phyloP scores from a whole-genome alignment of 257 asterid genomes.

The Jasminum sambac region DNA sequence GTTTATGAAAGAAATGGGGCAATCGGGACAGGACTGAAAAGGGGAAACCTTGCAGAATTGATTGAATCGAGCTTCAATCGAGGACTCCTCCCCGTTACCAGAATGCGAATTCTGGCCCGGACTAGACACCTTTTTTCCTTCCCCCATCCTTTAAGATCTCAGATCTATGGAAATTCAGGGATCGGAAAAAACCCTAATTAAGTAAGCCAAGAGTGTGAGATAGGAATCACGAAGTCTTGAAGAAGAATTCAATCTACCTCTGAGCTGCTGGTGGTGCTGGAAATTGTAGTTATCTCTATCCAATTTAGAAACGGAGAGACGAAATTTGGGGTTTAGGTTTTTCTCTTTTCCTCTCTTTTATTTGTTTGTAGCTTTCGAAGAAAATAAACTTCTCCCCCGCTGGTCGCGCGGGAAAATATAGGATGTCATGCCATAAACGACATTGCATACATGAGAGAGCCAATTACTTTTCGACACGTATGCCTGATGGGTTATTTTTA shows the following conservation, averaged over 20 bases:
- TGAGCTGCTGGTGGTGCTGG: slow-evolving; percentile 28
- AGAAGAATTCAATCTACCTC: slow-evolving; percentile 14
- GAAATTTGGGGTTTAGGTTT: slow-evolving; percentile 19
- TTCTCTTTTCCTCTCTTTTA: not conserved
- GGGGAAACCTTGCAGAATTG: slow-evolving; percentile 66
- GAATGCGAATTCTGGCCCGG: slow-evolving; percentile 25
- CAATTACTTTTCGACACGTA: slow-evolving; percentile 32
- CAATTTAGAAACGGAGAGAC: slow-evolving; percentile 26
- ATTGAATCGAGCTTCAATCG: slow-evolving; percentile 65
- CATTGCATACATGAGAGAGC: slow-evolving; percentile 28
- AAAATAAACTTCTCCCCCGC: slow-evolving; percentile 33
- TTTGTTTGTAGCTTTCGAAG: slow-evolving; percentile 20
- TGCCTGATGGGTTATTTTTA: slow-evolving; percentile 22
- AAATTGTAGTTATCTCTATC: slow-evolving; percentile 30
- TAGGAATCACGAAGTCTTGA: slow-evolving; percentile 17
- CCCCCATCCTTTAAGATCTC: slow-evolving; percentile 55
- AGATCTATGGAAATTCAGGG: slow-evolving; percentile 35
- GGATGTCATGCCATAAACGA: slow-evolving; percentile 38
- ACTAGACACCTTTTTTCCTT: slow-evolving; percentile 34
- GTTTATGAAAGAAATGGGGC: not conserved
- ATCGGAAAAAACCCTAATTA: slow-evolving; percentile 37
- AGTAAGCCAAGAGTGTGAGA: slow-evolving; percentile 7
- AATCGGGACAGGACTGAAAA: not conserved
- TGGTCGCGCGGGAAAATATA: slow-evolving; percentile 54
- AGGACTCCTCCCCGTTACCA: slow-evolving; percentile 38